Percentiles rank a stretch among this genome's conserved stretches.
These are phyloP conservation scores for Heliosperma pusillum DNA, from an alignment of 148 eudicot species.

Conservation along the genomic window DNA sequence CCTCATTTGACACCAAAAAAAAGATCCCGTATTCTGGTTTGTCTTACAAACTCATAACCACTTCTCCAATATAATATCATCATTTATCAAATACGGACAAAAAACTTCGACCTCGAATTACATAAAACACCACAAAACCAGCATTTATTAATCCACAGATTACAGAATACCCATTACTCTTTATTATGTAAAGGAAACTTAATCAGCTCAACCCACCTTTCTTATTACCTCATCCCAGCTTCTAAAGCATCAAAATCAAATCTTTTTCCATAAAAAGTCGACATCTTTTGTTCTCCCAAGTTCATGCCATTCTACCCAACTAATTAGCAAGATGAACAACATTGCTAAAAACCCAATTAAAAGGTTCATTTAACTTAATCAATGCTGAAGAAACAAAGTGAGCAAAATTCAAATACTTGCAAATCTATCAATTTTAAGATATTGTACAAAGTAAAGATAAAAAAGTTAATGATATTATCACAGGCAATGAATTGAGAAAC, in stretches of 20 bases:
- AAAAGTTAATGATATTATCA: too few species aligned
- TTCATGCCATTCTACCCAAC: background rate
- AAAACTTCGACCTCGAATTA: too few species aligned
- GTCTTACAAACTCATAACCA: background rate
- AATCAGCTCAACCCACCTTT: background rate
- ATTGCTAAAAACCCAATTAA: constrained; percentile 6
- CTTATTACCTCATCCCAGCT: background rate
- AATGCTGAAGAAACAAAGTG: background rate
- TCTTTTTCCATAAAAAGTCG: background rate
- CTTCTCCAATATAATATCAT: background rate
- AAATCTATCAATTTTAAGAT: background rate
- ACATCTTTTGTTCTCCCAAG: background rate
- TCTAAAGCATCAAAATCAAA: constrained; percentile 1
- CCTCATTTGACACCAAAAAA: too few species aligned
- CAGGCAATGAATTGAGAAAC: background rate
- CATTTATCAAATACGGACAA: too few species aligned
- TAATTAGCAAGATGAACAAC: background rate
- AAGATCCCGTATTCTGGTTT: background rate
- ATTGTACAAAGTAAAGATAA: background rate
- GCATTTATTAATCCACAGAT: too few species aligned
- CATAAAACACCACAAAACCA: too few species aligned
- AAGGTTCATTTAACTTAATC: background rate
- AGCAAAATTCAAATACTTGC: background rate
- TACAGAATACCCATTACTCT: too few species aligned
- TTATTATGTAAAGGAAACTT: too few species aligned